Percentiles rank a stretch among this genome's conserved stretches.
Conservation (phyloP, 768 basidiomycete species). For the Daedalea quercina region DNA sequence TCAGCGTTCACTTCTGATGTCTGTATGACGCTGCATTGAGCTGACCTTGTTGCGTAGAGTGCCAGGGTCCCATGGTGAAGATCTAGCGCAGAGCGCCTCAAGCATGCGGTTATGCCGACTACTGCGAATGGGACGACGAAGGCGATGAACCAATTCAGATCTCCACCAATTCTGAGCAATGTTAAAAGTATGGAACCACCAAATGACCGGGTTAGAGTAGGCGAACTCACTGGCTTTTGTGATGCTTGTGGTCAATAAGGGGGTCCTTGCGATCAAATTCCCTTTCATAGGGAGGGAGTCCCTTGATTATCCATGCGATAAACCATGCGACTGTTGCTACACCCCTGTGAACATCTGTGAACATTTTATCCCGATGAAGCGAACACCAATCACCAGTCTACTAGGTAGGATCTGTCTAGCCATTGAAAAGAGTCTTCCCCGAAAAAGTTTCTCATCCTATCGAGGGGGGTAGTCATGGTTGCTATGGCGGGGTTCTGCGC, state of each 20-base stretch:
- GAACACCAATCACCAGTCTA: conserved; percentile 41
- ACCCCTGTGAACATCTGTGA: conserved; percentile 18
- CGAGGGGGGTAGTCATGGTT: neutral
- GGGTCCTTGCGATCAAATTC: conserved; percentile 44
- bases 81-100: conserved; percentile 39
- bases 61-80: conserved; percentile 55
- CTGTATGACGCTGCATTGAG: conserved; percentile 4
- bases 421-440: conserved; percentile 20
- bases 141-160: conserved; percentile 40
- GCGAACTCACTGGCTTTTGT: conserved; percentile 37
- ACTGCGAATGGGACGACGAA: conserved; percentile 39
- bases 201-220: neutral
- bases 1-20: conserved; percentile 1
- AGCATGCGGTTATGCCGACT: conserved; percentile 29
- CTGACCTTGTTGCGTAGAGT: conserved; percentile 34
- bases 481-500: no score
- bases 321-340: conserved; percentile 34
- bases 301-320: conserved; percentile 31
- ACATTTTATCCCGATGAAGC: conserved; percentile 20
- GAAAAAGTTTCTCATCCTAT: conserved; percentile 8
- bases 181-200: neutral
- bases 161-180: conserved; percentile 38
- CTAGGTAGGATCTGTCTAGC: conserved; percentile 34
- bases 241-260: conserved; percentile 45
- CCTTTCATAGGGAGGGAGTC: conserved; percentile 36